Evolutionary conservation across 1,284 basidiomycete genomes (phyloP).

Genomic region (Cutaneotrichosporon dermatis): DNA sequence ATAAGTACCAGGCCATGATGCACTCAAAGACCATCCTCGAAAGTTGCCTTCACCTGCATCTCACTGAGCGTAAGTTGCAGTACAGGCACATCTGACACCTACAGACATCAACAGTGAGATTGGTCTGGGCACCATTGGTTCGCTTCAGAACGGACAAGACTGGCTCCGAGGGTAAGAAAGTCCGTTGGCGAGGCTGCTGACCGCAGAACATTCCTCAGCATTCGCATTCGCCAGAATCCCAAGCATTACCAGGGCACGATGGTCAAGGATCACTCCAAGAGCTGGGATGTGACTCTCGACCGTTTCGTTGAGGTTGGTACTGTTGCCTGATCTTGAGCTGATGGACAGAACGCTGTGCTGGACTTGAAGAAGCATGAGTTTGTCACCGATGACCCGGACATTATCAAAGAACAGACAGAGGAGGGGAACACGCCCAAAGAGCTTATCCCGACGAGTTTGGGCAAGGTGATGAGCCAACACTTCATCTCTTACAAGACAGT

Average conservation of each 20-base stretch:
- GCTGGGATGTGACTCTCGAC: constrained; percentile 63
- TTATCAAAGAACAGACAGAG: constrained; percentile 32
- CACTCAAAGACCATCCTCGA: constrained; percentile 64
- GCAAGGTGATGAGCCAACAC: constrained; percentile 37
- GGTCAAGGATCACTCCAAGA: constrained; percentile 37
- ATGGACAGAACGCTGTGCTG: constrained; percentile 55
- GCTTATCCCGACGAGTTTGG: constrained; percentile 14
- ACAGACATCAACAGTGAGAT: constrained; percentile 83
- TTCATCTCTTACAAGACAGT: constrained; percentile 20
- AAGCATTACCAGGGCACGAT: constrained; percentile 58
- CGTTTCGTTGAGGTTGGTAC: constrained; percentile 57
- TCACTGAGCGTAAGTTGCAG: constrained; percentile 60
- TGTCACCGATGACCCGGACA: constrained; percentile 40
- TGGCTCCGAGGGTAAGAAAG: constrained; percentile 61
- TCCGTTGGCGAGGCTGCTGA: constrained; percentile 1
- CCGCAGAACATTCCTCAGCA: constrained; percentile 67
- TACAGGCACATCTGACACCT: too few species aligned
- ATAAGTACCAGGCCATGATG: constrained; percentile 38
- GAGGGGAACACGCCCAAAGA: constrained; percentile 24
- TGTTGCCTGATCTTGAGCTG: too few species aligned
- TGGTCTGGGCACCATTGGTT: constrained; percentile 70
- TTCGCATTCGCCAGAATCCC: constrained; percentile 77
- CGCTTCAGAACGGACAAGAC: constrained; percentile 58
- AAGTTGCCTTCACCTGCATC: constrained; percentile 74
- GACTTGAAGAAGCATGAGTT: constrained; percentile 60